These are phyloP conservation scores for Mrakia frigida DNA, from an alignment of 768 basidiomycete genomes.

Conservation along the genomic window DNA sequence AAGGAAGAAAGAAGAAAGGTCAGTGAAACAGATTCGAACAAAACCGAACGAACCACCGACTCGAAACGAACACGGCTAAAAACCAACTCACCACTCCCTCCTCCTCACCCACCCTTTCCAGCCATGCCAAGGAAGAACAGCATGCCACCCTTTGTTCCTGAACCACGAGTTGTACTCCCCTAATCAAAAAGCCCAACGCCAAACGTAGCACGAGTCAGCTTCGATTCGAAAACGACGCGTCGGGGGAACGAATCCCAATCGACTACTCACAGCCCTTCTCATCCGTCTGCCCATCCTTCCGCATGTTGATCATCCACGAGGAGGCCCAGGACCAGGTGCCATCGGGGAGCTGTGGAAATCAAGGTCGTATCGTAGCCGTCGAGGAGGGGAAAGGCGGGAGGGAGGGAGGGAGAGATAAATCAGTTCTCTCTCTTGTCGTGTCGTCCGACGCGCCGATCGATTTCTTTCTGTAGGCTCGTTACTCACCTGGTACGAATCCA, in stretches of 20 bases:
- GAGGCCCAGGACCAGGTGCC: conserved; percentile 31
- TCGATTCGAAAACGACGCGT: background rate
- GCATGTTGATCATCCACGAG: conserved; percentile 32
- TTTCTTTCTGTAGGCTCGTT: background rate
- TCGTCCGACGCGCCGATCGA: background rate
- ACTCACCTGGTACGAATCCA: conserved; percentile 20
- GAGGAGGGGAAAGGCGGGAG: background rate
- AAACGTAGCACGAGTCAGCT: background rate
- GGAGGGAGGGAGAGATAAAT: background rate
- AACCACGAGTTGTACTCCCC: conserved; percentile 32
- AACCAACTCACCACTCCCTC: conserved; percentile 18
- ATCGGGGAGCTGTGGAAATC: conserved; percentile 25
- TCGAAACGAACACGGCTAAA: background rate
- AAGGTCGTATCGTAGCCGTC: too few relatives aligned
- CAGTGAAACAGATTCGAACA: background rate
- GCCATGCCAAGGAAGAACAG: conserved; percentile 30
- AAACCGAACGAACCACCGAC: background rate
- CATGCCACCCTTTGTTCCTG: conserved; percentile 24
- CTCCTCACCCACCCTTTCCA: conserved; percentile 31
- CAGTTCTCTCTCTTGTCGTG: background rate
- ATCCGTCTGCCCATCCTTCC: conserved; percentile 31
- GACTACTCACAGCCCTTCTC: conserved; percentile 30
- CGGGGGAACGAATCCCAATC: background rate
- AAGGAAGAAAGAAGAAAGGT: background rate
- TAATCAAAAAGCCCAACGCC: background rate